phyloP scores from a whole-genome alignment of 768 basidiomycete genomes.

The Gloeopeniophorella convolvens region DNA sequence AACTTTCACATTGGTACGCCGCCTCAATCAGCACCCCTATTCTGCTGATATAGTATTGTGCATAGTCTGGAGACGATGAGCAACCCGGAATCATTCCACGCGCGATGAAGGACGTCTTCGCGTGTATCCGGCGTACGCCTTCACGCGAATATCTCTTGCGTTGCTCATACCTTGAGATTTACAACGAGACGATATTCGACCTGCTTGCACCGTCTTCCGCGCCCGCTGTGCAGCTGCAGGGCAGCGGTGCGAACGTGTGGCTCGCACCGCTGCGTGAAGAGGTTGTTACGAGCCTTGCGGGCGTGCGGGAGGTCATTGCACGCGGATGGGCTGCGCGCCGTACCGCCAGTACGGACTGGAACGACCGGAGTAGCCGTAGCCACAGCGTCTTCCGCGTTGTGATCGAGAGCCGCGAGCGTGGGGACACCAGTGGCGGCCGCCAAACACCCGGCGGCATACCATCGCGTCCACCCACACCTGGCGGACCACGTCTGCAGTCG shows the following conservation, averaged over 20 bases:
- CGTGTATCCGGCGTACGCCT: conserved; percentile 69
- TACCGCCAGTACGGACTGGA: conserved; percentile 99
- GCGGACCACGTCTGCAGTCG: conserved; percentile 63
- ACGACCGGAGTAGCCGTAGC: conserved; percentile 88
- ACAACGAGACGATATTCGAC: conserved; percentile 88
- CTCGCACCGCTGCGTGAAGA: conserved; percentile 82
- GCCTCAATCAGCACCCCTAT: neutral
- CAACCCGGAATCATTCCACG: conserved; percentile 95
- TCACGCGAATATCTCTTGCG: conserved; percentile 88
- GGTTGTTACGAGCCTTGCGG: conserved; percentile 85
- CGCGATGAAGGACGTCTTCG: conserved; percentile 88
- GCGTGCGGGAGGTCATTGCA: conserved; percentile 78
- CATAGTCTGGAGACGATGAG: conserved; percentile 62
- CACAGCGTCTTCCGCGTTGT: conserved; percentile 94
- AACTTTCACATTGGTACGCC: conserved; percentile 55
- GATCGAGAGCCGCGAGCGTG: conserved; percentile 77
- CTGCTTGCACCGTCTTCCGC: conserved; percentile 68
- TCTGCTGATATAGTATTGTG: neutral
- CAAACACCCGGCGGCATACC: conserved; percentile 49
- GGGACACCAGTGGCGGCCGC: conserved; percentile 42
- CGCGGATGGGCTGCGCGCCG: conserved; percentile 83
- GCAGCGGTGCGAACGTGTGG: conserved; percentile 52
- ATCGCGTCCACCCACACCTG: conserved; percentile 39
- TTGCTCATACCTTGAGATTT: conserved; percentile 95
- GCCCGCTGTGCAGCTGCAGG: conserved; percentile 63